Percentiles rank a stretch among this genome's conserved stretches.
These are phyloP conservation scores for Leucocoprinus leucothites DNA, from an alignment of 768 basidiomycete genomes.

Conservation along the genomic window DNA sequence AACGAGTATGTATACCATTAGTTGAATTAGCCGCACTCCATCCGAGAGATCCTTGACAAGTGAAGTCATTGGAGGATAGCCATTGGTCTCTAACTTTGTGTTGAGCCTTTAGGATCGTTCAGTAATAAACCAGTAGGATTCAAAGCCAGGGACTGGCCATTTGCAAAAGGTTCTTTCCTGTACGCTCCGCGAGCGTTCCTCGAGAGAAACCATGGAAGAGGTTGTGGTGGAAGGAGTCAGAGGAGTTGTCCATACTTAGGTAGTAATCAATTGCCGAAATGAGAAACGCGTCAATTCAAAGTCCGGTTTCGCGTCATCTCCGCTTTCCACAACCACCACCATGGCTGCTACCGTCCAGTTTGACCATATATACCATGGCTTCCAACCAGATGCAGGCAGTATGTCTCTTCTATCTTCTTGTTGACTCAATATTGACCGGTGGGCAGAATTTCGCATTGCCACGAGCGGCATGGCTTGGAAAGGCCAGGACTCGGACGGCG, in stretches of 20 bases:
- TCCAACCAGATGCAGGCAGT: conserved; percentile 79
- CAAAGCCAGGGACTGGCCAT: conserved; percentile 49
- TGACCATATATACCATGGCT: conserved; percentile 78
- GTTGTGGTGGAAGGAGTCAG: conserved; percentile 11
- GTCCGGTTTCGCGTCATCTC: conserved; percentile 42
- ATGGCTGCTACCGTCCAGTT: conserved; percentile 72
- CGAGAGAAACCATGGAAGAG: conserved; percentile 46
- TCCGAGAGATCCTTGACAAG: conserved; percentile 90
- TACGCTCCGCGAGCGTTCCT: conserved; percentile 58
- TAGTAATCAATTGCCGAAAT: conserved; percentile 11
- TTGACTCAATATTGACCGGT: neutral
- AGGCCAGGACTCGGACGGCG: conserved; percentile 61
- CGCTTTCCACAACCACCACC: conserved; percentile 17
- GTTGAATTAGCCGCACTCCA: conserved; percentile 92
- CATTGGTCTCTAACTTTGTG: conserved; percentile 84
- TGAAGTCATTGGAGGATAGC: conserved; percentile 85
- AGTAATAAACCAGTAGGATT: conserved; percentile 3
- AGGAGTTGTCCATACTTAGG: conserved; percentile 11
- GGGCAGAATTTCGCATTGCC: conserved; percentile 81
- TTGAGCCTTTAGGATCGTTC: conserved; percentile 68
- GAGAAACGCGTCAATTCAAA: conserved; percentile 36
- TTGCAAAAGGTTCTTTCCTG: conserved; percentile 89
- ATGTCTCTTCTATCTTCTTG: conserved; percentile 32
- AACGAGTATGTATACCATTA: conserved; percentile 62
- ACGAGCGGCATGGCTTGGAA: conserved; percentile 94